phyloP scores from a whole-genome alignment of 352 stramenopile genomes.

The Elongisporangium undulatum region DNA sequence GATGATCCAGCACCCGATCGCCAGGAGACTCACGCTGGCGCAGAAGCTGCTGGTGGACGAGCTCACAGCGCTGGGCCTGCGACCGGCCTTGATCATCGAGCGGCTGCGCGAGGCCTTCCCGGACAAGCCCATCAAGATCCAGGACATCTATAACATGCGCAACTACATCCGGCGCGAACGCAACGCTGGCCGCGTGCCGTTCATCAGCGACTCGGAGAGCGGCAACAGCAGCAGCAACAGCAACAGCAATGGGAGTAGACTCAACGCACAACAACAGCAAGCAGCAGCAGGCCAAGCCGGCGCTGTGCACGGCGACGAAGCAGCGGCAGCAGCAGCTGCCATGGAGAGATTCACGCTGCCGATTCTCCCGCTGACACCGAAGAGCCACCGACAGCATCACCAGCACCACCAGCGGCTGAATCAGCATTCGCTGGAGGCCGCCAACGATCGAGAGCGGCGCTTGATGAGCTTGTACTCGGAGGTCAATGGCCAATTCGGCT shows the following conservation, averaged over 20 bases:
- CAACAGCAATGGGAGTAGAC: not conserved
- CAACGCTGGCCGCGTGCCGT: constrained; percentile 25
- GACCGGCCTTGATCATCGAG: constrained; percentile 32
- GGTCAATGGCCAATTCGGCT: no score
- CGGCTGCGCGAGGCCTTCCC: constrained; percentile 30
- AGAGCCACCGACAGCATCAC: not conserved
- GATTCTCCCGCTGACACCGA: no score
- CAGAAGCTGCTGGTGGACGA: constrained; percentile 38
- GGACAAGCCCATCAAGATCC: constrained; percentile 36
- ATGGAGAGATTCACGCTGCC: no score
- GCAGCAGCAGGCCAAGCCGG: not conserved
- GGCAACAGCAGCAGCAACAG: not conserved
- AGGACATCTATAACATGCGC: constrained; percentile 51
- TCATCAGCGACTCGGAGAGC: not conserved
- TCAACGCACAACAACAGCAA: not conserved
- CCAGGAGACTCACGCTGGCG: constrained; percentile 22
- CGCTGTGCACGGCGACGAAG: not conserved
- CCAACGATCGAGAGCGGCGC: no score
- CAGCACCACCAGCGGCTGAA: not conserved
- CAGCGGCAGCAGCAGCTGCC: not conserved
- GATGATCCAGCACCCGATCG: constrained; percentile 23
- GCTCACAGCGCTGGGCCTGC: constrained; percentile 25
- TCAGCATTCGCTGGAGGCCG: no score
- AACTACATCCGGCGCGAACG: constrained; percentile 40
- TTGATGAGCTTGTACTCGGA: no score